phyloP scores from a whole-genome alignment of 371 early-diverging fungal genomes.

The Batrachochytrium dendrobatidis region DNA sequence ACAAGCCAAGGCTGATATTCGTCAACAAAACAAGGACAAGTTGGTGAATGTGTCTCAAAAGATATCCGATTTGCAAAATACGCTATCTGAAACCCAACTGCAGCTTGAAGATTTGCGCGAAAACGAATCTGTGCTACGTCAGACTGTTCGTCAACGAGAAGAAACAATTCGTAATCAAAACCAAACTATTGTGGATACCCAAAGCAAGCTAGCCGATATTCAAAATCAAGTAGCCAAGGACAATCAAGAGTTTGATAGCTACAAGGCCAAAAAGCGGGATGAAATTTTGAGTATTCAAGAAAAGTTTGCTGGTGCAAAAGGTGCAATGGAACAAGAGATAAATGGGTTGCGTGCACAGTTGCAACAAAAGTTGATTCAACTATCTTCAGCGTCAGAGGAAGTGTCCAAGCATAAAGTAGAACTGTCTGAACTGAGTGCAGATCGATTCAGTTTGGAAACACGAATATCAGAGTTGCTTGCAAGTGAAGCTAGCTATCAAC shows the following conservation, averaged over 20 bases:
- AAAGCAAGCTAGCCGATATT: constrained; percentile 11
- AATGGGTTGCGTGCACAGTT: constrained; percentile 21
- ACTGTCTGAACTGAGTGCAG: constrained; percentile 24
- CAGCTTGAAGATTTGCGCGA: constrained; percentile 25
- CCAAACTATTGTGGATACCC: constrained; percentile 18
- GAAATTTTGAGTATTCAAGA: constrained; percentile 38
- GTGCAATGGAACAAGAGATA: constrained; percentile 35
- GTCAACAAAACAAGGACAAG: constrained; percentile 29
- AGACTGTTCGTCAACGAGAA: constrained; percentile 24
- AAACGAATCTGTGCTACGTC: constrained; percentile 25
- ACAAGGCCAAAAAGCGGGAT: constrained; percentile 33
- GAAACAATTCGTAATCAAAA: constrained; percentile 18
- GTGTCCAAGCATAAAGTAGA: constrained; percentile 21
- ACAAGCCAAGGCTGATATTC: constrained; percentile 24
- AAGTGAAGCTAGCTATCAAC: constrained; percentile 16
- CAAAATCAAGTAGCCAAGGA: constrained; percentile 15
- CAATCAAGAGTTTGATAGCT: constrained; percentile 17
- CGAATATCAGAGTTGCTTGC: constrained; percentile 29
- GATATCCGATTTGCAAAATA: constrained; percentile 26
- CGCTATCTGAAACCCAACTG: constrained; percentile 28
- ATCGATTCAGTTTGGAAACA: constrained; percentile 29
- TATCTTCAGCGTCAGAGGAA: constrained; percentile 19
- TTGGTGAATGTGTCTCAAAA: constrained; percentile 27
- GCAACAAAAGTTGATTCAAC: constrained; percentile 16
- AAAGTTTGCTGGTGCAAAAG: constrained; percentile 30